Percentiles rank a stretch among this genome's conserved stretches.
These are phyloP conservation scores for Gossypium rotundifolium DNA, from an alignment of 345 rosid species.

Conservation along the genomic window DNA sequence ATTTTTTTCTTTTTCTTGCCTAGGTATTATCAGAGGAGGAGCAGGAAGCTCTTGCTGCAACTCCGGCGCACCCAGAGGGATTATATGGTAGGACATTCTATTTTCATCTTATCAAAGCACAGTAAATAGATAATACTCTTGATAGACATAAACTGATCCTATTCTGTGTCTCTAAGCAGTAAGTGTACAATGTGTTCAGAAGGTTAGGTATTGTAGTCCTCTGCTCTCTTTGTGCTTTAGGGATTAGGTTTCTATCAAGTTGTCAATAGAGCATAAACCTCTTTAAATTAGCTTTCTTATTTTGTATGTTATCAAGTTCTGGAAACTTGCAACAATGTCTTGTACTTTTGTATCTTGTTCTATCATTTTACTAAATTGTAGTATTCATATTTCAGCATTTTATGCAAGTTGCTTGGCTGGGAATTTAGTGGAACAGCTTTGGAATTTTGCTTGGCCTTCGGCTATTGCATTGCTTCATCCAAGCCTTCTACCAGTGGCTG, in stretches of 20 bases:
- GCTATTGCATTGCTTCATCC: conserved; percentile 91
- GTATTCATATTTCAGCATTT: conserved; percentile 38
- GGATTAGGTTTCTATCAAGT: neutral
- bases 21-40: conserved; percentile 87
- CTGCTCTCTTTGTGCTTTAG: neutral
- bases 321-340: neutral
- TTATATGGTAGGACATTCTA: conserved; percentile 56
- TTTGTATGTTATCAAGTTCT: neutral
- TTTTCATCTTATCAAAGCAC: neutral
- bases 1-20: conserved; percentile 12
- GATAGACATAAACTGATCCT: neutral
- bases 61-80: conserved; percentile 88
- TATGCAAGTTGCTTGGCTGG: conserved; percentile 76
- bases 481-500: conserved; percentile 93
- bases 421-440: conserved; percentile 82
- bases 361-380: neutral
- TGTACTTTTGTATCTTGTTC: neutral
- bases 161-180: neutral
- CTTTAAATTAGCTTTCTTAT: neutral
- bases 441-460: conserved; percentile 97
- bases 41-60: conserved; percentile 83
- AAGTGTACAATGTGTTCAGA: neutral
- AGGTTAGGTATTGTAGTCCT: neutral
- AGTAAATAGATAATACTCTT: neutral
- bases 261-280: neutral